Conservation (phyloP, 495 filamentous ascomycete species). For the Aspergillus asperescens region DNA sequence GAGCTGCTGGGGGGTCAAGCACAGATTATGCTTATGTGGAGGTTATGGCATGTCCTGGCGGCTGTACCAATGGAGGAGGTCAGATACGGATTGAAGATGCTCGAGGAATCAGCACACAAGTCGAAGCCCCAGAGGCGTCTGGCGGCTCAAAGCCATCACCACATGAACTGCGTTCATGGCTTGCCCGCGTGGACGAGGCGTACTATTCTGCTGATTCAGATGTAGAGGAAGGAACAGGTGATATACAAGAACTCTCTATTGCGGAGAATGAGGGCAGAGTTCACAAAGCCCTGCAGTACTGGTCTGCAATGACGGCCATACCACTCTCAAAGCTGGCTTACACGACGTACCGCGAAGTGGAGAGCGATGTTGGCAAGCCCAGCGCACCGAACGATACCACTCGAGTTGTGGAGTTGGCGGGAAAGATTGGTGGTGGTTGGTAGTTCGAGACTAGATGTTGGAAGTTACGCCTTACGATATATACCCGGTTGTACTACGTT, state of each 20-base stretch:
- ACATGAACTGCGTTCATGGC: conserved; percentile 79
- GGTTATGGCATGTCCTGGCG: conserved; percentile 97
- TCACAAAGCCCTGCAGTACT: conserved; percentile 59
- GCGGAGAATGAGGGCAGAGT: conserved; percentile 33
- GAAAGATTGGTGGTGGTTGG: conserved; percentile 93
- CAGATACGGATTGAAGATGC: conserved; percentile 87
- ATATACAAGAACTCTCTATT: conserved; percentile 15
- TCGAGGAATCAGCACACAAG: conserved; percentile 23
- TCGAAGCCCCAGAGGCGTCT: conserved; percentile 4
- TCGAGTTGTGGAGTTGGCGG: conserved; percentile 80
- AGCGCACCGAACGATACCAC: conserved; percentile 55
- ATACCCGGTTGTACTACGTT: conserved; percentile 13
- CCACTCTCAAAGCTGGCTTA: conserved; percentile 66
- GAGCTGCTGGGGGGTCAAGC: conserved; percentile 32
- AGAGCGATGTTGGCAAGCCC: conserved; percentile 89
- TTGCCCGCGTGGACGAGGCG: conserved; percentile 82
- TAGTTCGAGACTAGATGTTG: conserved; percentile 35
- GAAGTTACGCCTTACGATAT: conserved; percentile 9
- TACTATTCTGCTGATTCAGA: conserved; percentile 80
- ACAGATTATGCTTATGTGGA: conserved; percentile 84
- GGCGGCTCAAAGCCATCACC: conserved; percentile 51
- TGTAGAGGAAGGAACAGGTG: conserved; percentile 28
- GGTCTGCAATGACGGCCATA: conserved; percentile 66
- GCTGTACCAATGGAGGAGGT: conserved; percentile 94
- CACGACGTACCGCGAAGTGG: conserved; percentile 84